phyloP scores from a whole-genome alignment of 192 early-diverging fungal species.

The Glomus cerebriforme region DNA sequence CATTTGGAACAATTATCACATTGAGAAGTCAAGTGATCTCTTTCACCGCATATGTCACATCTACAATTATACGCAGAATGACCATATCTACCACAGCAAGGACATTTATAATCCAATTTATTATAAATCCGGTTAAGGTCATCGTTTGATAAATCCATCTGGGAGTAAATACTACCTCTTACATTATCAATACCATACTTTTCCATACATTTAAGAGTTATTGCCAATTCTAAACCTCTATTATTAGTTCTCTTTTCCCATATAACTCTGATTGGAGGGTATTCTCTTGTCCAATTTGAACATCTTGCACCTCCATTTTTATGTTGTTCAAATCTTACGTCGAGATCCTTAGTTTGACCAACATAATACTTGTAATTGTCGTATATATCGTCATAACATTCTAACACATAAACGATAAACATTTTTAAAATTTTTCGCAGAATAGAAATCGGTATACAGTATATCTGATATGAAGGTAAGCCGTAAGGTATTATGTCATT shows the following conservation, averaged over 20 bases:
- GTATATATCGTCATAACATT: not conserved
- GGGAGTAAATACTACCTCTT: not conserved
- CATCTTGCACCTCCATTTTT: not conserved
- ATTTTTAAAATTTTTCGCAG: not conserved
- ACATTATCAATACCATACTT: not conserved
- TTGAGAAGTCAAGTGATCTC: not conserved
- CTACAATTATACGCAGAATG: not conserved
- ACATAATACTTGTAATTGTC: slow-evolving; percentile 11
- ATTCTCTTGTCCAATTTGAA: not conserved
- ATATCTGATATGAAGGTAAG: too few relatives aligned
- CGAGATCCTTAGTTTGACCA: not conserved
- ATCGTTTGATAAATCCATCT: not conserved
- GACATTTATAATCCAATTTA: not conserved
- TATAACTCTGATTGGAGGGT: not conserved
- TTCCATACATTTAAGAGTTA: not conserved
- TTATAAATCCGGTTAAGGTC: too few relatives aligned
- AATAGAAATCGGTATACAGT: too few relatives aligned
- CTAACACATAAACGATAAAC: not conserved
- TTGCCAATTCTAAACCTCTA: not conserved
- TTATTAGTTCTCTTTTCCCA: not conserved
- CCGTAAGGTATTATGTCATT: too few relatives aligned
- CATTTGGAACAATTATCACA: not conserved
- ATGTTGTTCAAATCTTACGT: not conserved
- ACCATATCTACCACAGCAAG: not conserved
- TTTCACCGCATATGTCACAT: not conserved